phyloP scores from a whole-genome alignment of 2,329 filamentous ascomycete species.

The Epichloe aotearoae region DNA sequence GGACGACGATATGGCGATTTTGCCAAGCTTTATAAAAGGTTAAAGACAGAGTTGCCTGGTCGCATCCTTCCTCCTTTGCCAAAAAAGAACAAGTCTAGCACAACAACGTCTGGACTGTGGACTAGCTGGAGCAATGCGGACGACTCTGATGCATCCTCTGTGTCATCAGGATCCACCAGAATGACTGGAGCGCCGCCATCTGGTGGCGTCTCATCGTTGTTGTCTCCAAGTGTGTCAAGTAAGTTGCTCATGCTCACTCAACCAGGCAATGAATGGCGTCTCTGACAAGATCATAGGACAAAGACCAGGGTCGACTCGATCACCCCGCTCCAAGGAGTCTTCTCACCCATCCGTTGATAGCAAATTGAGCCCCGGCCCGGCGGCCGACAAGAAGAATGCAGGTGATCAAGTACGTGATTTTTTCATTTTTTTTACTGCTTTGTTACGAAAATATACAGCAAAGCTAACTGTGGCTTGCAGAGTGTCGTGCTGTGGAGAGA shows the following conservation, averaged over 20 bases:
- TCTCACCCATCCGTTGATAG: conserved; percentile 21
- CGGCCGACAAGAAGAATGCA: conserved; percentile 9
- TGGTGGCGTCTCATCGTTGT: conserved; percentile 12
- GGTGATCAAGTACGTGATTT: conserved; percentile 13
- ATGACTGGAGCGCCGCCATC: conserved; percentile 27
- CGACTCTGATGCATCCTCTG: conserved; percentile 65
- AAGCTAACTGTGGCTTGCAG: conserved; percentile 21
- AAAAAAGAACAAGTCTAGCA: conserved; percentile 78
- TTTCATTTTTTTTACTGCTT: background rate
- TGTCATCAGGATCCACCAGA: conserved; percentile 68
- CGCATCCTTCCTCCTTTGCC: conserved; percentile 79
- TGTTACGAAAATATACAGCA: background rate
- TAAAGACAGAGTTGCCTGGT: conserved; percentile 78
- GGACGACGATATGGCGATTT: conserved; percentile 86
- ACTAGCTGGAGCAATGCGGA: conserved; percentile 37
- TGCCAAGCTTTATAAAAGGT: conserved; percentile 58
- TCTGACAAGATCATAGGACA: background rate
- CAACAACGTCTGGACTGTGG: conserved; percentile 47
- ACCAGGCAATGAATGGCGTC: background rate
- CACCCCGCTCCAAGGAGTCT: conserved; percentile 17
- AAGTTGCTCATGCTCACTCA: background rate
- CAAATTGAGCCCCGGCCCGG: conserved; percentile 13
- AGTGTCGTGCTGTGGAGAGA: conserved; percentile 64
- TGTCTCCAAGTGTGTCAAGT: conserved; percentile 6
- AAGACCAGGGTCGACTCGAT: conserved; percentile 16